These are phyloP conservation scores for Calocybe gangraenosa DNA, from an alignment of 768 basidiomycete species.

Conservation along the genomic window DNA sequence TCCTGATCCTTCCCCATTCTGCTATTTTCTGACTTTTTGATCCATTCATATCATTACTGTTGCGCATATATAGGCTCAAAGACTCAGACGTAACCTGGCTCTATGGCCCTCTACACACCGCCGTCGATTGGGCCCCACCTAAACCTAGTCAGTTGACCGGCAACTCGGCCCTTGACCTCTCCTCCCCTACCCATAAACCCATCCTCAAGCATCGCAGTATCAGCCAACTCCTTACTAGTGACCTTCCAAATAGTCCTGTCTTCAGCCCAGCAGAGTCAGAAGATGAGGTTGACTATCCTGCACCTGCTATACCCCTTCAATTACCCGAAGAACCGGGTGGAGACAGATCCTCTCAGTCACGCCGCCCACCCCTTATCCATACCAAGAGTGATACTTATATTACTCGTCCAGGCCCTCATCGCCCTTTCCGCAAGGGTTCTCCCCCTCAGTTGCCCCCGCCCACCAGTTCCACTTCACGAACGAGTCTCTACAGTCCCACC, in stretches of 20 bases:
- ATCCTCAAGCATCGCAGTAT: conserved; percentile 96
- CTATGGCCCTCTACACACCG: conserved; percentile 94
- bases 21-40: conserved; percentile 1
- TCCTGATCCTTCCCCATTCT: conserved; percentile 22
- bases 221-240: conserved; percentile 79
- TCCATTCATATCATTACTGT: conserved; percentile 6
- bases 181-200: conserved; percentile 55
- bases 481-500: conserved; percentile 19
- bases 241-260: conserved; percentile 59
- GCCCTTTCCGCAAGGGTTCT: conserved; percentile 57
- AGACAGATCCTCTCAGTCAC: conserved; percentile 11
- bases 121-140: conserved; percentile 63
- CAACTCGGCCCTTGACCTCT: conserved; percentile 46
- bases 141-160: conserved; percentile 40
- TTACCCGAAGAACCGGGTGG: conserved; percentile 9
- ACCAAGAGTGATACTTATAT: conserved; percentile 91
- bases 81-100: conserved; percentile 99
- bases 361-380: conserved; percentile 64
- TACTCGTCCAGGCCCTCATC: conserved; percentile 44
- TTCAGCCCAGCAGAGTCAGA: conserved; percentile 56
- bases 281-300: conserved; percentile 31
- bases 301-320: conserved; percentile 1
- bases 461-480: conserved; percentile 17
- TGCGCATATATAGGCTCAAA: conserved; percentile 71
- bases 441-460: conserved; percentile 61